A percentile compares a stretch with the other conserved stretches of the same genome.
phyloP scores from a whole-genome alignment of 208 protist genomes.

The Trypanosoma melophagium region DNA sequence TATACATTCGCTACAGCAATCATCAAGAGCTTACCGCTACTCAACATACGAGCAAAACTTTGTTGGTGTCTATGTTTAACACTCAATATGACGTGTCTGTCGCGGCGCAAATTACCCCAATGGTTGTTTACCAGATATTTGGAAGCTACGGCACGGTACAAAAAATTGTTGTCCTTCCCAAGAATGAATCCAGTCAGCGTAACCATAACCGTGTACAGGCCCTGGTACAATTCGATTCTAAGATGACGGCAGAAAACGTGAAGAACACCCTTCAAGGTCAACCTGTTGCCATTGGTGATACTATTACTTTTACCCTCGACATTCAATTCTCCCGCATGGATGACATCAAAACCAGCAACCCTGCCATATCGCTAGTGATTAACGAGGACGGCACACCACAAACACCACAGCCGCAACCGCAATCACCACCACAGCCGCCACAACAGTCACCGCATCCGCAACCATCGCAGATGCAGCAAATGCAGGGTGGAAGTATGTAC shows the following conservation, averaged over 20 bases:
- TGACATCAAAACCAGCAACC: constrained; percentile 88
- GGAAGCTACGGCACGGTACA: constrained; percentile 82
- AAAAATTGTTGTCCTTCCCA: constrained; percentile 90
- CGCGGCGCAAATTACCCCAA: constrained; percentile 80
- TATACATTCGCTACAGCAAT: constrained; percentile 91
- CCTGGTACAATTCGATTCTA: constrained; percentile 87
- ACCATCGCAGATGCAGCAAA: constrained; percentile 23
- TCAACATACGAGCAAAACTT: constrained; percentile 81
- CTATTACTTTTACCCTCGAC: constrained; percentile 88
- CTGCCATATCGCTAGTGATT: constrained; percentile 73
- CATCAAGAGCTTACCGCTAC: constrained; percentile 88
- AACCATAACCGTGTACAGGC: constrained; percentile 92
- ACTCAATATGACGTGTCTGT: constrained; percentile 89
- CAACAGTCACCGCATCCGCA: constrained; percentile 15
- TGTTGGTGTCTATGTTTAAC: constrained; percentile 93
- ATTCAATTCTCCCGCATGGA: constrained; percentile 92
- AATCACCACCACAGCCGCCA: constrained; percentile 1
- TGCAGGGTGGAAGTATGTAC: constrained; percentile 36
- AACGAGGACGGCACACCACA: constrained; percentile 69
- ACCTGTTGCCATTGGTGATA: constrained; percentile 86
- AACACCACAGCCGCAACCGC: constrained; percentile 32
- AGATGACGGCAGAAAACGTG: constrained; percentile 77
- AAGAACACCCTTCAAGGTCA: constrained; percentile 91
- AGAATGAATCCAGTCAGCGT: constrained; percentile 87
- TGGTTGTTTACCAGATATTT: constrained; percentile 92